Base-by-base conservation (phyloP, 83 land plant genomes). In the Picea engelmannii region DNA sequence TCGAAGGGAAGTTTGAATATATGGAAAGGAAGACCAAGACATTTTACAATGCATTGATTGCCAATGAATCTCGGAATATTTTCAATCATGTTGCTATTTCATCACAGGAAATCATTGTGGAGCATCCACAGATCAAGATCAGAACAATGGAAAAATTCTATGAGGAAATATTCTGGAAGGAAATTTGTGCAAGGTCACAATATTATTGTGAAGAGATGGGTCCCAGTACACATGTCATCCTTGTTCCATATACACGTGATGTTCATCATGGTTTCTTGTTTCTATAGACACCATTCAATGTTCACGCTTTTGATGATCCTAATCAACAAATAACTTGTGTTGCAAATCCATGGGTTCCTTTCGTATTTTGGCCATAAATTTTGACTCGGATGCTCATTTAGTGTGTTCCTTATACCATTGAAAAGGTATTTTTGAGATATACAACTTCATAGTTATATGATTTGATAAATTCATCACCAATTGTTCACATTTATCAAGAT, bases 231-330 rank as follows among this genome's bases (percentile, higher is more conserved):
- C 91, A 91, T 64, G 94, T 95, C 35, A 78, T 97, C 59, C 87
- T 97, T 66, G 84, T 95, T 78, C 99, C 99, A 81, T 95, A 98
- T 78, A 83, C 78, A 76, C 91, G 98, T 25, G 99, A 97, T 94
- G 94, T 91, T 66, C 87, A 93, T 78, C 99, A 97, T 89, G 95
- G 95, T 83, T 89, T 86, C 81, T 90, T 95, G 6, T 97, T 97
- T 81, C 99, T 98, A 63, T 98, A 97, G 98, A 98, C 94, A 64
- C 2, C n/a, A n/a, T n/a, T n/a, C n/a, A n/a, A n/a, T n/a, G n/a
- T n/a, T n/a, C n/a, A n/a, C n/a, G n/a, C n/a, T n/a, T n/a, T n/a
- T n/a, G n/a, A n/a, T n/a, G n/a, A n/a, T n/a, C n/a, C n/a, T n/a
- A n/a, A n/a, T n/a, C n/a, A n/a, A n/a, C n/a, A n/a, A n/a, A n/a